These are phyloP conservation scores for Neoboletus magnificus DNA, from an alignment of 768 basidiomycete species.

Conservation along the genomic window DNA sequence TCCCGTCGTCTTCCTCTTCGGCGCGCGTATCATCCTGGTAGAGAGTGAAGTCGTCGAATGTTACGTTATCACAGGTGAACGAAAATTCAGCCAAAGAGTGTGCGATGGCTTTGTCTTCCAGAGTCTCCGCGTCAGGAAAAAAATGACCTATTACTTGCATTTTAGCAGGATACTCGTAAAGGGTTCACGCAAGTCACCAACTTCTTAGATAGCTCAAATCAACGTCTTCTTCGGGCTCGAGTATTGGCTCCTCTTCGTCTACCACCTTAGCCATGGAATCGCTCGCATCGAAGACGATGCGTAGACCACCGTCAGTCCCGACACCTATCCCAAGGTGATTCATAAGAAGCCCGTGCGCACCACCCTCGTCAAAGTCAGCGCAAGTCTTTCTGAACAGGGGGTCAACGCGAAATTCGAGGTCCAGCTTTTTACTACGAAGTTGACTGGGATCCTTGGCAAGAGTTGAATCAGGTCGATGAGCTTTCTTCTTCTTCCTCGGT, in stretches of 20 bases:
- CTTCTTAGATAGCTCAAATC: constrained; percentile 63
- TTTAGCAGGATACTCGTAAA: constrained; percentile 5
- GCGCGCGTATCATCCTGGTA: constrained; percentile 51
- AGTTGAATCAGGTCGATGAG: constrained; percentile 73
- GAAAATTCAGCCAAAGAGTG: constrained; percentile 79
- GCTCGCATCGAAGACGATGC: constrained; percentile 95
- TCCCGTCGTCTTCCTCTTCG: constrained; percentile 35
- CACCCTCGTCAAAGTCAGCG: constrained; percentile 98
- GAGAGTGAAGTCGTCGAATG: constrained; percentile 60
- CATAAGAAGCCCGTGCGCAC: constrained; percentile 93
- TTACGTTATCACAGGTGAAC: constrained; percentile 64
- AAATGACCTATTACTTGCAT: constrained; percentile 51
- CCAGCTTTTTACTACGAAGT: constrained; percentile 87
- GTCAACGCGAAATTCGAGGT: constrained; percentile 94
- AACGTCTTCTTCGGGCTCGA: constrained; percentile 67
- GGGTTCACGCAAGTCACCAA: constrained; percentile 31
- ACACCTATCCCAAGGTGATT: constrained; percentile 84
- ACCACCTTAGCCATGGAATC: constrained; percentile 79
- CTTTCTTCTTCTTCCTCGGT: constrained; percentile 56
- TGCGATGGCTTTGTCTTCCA: constrained; percentile 73
- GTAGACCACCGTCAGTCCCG: constrained; percentile 74
- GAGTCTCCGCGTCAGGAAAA: constrained; percentile 60
- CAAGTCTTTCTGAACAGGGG: constrained; percentile 97
- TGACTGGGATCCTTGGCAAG: constrained; percentile 84
- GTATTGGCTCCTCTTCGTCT: constrained; percentile 62